Evolutionary conservation across 306 rosid genomes (phyloP).

Genomic region (Echinosophora koreensis): DNA sequence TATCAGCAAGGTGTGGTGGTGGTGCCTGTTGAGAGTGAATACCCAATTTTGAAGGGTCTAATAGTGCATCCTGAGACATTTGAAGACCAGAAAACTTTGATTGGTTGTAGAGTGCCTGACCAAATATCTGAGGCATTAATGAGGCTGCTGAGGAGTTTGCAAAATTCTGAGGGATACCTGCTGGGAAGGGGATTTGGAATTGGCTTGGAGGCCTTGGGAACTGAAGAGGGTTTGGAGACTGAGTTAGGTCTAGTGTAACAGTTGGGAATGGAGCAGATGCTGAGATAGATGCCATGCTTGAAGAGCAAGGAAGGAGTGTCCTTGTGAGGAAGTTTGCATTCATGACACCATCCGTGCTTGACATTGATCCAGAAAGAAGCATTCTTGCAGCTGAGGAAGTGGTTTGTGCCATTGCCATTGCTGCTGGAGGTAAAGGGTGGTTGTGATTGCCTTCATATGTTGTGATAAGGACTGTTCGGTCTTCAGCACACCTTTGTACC

Average conservation of each 20-base stretch:
- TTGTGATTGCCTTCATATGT: slow-evolving; percentile 91
- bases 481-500: slow-evolving; percentile 96
- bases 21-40: slow-evolving; percentile 21
- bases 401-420: slow-evolving; percentile 84
- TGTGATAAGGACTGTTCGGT: slow-evolving; percentile 67
- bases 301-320: slow-evolving; percentile 68
- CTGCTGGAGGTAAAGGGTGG: slow-evolving; percentile 87
- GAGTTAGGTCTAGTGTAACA: slow-evolving; percentile 83
- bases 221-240: slow-evolving; percentile 64
- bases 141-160: slow-evolving; percentile 49
- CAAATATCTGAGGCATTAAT: slow-evolving; percentile 63
- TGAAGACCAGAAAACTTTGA: slow-evolving; percentile 78
- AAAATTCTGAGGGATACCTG: slow-evolving; percentile 37
- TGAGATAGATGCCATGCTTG: slow-evolving; percentile 86
- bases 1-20: slow-evolving; percentile 48
- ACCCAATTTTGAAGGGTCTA: slow-evolving; percentile 42
- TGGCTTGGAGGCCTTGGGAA: slow-evolving; percentile 55
- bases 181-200: slow-evolving; percentile 58
- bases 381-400: slow-evolving; percentile 80
- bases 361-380: slow-evolving; percentile 84
- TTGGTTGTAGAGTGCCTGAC: slow-evolving; percentile 66
- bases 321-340: slow-evolving; percentile 68
- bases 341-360: slow-evolving; percentile 67
- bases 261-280: slow-evolving; percentile 94
- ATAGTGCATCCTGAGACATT: slow-evolving; percentile 54